Conservation (phyloP, 768 basidiomycete genomes). For the Trametes punicea region DNA sequence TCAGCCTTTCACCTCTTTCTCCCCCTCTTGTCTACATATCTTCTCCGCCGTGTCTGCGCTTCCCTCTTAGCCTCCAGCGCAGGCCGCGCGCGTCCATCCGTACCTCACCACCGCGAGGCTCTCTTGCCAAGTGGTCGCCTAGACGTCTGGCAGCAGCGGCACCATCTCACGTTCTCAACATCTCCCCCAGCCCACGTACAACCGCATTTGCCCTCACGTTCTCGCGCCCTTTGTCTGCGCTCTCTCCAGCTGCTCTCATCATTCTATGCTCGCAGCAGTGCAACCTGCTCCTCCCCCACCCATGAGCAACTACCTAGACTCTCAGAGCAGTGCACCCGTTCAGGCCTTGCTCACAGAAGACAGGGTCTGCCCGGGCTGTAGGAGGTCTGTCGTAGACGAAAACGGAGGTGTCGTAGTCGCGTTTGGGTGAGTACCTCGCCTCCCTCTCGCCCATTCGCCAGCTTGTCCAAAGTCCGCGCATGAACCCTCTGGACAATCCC, state of each 20-base stretch:
- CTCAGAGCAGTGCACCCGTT: slow-evolving; percentile 18
- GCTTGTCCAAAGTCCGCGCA: neutral
- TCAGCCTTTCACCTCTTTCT: slow-evolving; percentile 10
- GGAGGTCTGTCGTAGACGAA: slow-evolving; percentile 74
- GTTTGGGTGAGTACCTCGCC: slow-evolving; percentile 72
- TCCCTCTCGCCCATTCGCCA: slow-evolving; percentile 2
- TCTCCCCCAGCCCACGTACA: neutral
- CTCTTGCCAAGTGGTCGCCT: neutral
- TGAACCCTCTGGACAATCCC: neutral
- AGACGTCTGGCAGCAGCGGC: slow-evolving; percentile 1
- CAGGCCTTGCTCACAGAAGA: slow-evolving; percentile 39
- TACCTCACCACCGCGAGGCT: neutral
- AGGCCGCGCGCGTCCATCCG: slow-evolving; percentile 16
- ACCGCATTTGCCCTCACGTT: neutral
- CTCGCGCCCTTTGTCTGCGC: neutral
- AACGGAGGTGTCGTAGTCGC: slow-evolving; percentile 88
- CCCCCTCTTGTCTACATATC: neutral
- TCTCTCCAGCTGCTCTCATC: neutral
- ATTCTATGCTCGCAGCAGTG: slow-evolving; percentile 15
- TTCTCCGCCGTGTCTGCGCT: neutral
- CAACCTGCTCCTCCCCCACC: slow-evolving; percentile 3
- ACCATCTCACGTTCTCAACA: neutral
- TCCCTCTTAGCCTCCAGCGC: neutral
- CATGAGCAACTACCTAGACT: slow-evolving; percentile 16
- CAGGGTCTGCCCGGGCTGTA: slow-evolving; percentile 79